Evolutionary conservation across 805 yeast genomes (phyloP).

Genomic region (Yarrowia sp.): DNA sequence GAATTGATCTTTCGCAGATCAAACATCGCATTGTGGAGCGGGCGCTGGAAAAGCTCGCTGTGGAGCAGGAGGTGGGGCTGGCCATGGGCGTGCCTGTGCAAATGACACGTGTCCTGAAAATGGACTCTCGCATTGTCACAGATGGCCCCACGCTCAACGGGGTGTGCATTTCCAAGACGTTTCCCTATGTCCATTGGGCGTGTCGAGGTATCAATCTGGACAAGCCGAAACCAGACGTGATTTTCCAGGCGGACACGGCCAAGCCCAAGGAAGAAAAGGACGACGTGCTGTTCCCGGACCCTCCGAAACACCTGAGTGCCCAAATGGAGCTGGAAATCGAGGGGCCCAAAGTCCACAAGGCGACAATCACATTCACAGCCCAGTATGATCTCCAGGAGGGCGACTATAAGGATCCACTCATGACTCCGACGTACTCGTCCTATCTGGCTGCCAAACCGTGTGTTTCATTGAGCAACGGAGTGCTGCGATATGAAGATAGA

Average conservation of each 20-base stretch:
- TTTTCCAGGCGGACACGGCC: slow-evolving; percentile 9
- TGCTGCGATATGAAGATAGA: not conserved
- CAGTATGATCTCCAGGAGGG: slow-evolving; percentile 33
- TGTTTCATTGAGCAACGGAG: slow-evolving; percentile 19
- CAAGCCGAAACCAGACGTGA: slow-evolving; percentile 32
- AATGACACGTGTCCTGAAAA: slow-evolving; percentile 3
- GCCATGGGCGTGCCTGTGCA: slow-evolving; percentile 23
- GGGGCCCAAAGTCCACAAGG: slow-evolving; percentile 10
- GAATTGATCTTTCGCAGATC: slow-evolving; percentile 27
- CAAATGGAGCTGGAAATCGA: slow-evolving; percentile 34
- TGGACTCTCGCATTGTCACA: slow-evolving; percentile 29
- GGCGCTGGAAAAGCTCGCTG: slow-evolving; percentile 32
- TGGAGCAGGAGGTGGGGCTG: slow-evolving; percentile 29
- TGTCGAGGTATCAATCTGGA: slow-evolving; percentile 33
- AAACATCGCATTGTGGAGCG: slow-evolving; percentile 28
- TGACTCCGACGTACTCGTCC: slow-evolving; percentile 33
- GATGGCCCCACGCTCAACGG: slow-evolving; percentile 29
- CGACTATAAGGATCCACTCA: slow-evolving; percentile 20
- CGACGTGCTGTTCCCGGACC: slow-evolving; percentile 21
- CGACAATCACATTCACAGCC: slow-evolving; percentile 18
- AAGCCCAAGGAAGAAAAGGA: slow-evolving; percentile 30
- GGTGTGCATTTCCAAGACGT: slow-evolving; percentile 19
- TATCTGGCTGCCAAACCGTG: slow-evolving; percentile 31
- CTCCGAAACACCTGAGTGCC: slow-evolving; percentile 19
- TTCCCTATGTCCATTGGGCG: slow-evolving; percentile 23